Conservation (phyloP, 192 early-diverging fungal species). For the Coemansia sp. region DNA sequence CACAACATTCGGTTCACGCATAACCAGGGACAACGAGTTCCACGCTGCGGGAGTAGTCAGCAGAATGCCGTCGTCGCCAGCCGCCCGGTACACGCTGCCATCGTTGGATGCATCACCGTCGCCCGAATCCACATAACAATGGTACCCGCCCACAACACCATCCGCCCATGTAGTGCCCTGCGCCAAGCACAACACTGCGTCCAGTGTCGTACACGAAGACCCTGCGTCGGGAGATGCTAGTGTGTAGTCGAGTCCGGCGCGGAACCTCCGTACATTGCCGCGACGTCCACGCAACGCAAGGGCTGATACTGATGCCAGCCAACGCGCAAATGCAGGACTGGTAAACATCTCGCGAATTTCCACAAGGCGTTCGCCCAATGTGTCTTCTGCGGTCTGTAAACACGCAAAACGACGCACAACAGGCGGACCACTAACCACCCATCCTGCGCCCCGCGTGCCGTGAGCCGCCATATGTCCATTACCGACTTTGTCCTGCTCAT, state of each 20-base stretch:
- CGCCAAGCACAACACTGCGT: constrained; percentile 65
- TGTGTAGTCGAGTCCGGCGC: constrained; percentile 80
- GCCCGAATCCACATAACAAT: constrained; percentile 71
- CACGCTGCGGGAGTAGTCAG: constrained; percentile 64
- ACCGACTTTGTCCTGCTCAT: constrained; percentile 55
- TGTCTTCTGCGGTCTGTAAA: constrained; percentile 30
- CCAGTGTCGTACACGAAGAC: constrained; percentile 51
- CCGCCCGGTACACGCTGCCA: constrained; percentile 58
- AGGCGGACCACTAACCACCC: constrained; percentile 64
- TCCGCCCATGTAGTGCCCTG: constrained; percentile 56
- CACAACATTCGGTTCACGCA: constrained; percentile 76
- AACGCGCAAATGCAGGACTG: constrained; percentile 57
- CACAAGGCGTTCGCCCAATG: constrained; percentile 33
- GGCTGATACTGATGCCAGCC: constrained; percentile 60
- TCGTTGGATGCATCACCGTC: constrained; percentile 69
- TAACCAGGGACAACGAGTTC: constrained; percentile 66
- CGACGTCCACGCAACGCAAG: constrained; percentile 49
- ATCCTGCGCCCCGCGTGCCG: constrained; percentile 59
- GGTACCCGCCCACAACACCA: constrained; percentile 72
- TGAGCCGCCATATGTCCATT: constrained; percentile 54
- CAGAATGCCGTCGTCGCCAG: constrained; percentile 67
- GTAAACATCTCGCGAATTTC: constrained; percentile 17
- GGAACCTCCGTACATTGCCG: constrained; percentile 67
- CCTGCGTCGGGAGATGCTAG: constrained; percentile 61
- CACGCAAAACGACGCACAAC: constrained; percentile 65